Evolutionary conservation across 2,329 filamentous ascomycete species (phyloP), one percentile per base, ranked within the genome.

Genomic region (Zymoseptoria ardabiliae): DNA sequence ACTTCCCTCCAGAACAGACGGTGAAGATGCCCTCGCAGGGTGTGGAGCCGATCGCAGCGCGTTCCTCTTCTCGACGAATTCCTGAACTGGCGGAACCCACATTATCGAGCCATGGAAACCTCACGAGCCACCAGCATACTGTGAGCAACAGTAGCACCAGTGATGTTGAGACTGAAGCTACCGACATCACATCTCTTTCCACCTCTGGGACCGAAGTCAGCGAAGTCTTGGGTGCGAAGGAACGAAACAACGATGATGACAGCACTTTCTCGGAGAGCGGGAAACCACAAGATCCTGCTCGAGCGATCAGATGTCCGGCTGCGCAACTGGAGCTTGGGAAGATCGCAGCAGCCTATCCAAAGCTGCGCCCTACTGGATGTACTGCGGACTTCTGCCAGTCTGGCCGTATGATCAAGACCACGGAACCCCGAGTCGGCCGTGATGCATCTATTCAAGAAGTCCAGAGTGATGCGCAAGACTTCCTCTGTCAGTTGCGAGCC

Each of bases 361-460:
- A 45, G 9, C 53, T 59, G 13, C 57, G 53, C 13, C 22, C 45
- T 8, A 59, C 53, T 2, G 57, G 53, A 4, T 59, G 57, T 19
- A 52, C 48, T 23, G 53, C n/a, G 22, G 35, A 30, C 1, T 59
- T 59, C 28, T 59, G 57, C 23, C 57, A 59, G 19, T 49, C 57
- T 6, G 57, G 57, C 4, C 57, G 57, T 2, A 59, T 59, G 57
- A 59, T 59, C 25, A 59, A 59, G 48, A 59, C 53, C 6, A 48
- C 48, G 5, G 57, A 59, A 25, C 54, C 48, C n/a, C 57, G 57
- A 48, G 57, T 59, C 11, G 57, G 57, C 20, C 53, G 35, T 21
- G 53, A 56, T n/a, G 21, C 48, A 5, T 21, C 45, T 20, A 17
- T 53, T n/a, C 23, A 25, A 28, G 13, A 55, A 9, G 13, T 56